Evolutionary conservation across 306 rosid genomes (phyloP).

Genomic region (Heteromeles arbutifolia): DNA sequence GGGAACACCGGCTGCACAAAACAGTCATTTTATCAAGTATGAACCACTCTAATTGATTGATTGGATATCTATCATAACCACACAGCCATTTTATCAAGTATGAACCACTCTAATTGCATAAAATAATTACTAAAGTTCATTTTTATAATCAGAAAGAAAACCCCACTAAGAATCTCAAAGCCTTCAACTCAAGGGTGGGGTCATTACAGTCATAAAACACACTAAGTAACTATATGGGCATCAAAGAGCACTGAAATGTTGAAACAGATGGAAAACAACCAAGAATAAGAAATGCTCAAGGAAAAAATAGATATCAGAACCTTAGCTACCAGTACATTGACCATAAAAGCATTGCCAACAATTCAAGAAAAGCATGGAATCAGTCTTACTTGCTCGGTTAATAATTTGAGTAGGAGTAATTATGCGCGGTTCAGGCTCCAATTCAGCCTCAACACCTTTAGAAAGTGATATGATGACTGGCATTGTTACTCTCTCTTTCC

Average conservation of each 20-base stretch:
- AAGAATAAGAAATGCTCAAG: not conserved
- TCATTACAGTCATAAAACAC: not conserved
- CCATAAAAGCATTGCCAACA: not conserved
- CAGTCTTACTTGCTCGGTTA: conserved; percentile 69
- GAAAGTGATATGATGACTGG: conserved; percentile 85
- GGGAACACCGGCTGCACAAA: conserved; percentile 74
- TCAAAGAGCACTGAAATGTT: not conserved
- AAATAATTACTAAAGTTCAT: not conserved
- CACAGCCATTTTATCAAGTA: not conserved
- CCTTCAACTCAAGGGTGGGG: not conserved
- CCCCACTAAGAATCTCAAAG: not conserved
- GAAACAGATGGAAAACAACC: not conserved
- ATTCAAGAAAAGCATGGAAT: conserved; percentile 3
- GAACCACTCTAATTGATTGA: too few relatives aligned
- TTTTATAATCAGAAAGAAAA: not conserved
- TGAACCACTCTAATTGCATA: not conserved
- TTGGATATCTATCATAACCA: not conserved
- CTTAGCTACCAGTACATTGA: not conserved
- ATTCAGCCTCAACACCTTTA: conserved; percentile 91
- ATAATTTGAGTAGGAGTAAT: conserved; percentile 88
- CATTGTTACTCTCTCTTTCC: conserved; percentile 80
- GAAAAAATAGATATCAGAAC: not conserved
- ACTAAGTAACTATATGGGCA: not conserved
- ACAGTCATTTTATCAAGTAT: too few relatives aligned
- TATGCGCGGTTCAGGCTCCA: conserved; percentile 67